Percentiles rank a stretch among this genome's conserved stretches.
Conservation (phyloP, 2,329 filamentous ascomycete genomes). For the Raffaelea ambrosiae region DNA sequence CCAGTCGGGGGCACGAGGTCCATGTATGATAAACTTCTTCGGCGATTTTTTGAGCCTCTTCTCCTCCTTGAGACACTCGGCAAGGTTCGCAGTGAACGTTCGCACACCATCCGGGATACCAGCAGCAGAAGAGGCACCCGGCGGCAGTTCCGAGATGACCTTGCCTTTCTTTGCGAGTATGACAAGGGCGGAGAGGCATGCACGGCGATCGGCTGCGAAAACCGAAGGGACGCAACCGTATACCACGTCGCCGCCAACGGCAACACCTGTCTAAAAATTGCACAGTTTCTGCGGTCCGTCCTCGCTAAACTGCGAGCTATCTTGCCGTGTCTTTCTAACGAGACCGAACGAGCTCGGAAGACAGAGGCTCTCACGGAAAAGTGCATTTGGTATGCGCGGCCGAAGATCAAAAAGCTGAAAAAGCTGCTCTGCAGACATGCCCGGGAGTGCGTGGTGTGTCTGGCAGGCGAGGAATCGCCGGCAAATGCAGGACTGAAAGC, state of each 20-base stretch:
- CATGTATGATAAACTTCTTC: conserved; percentile 4
- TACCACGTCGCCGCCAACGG: conserved; percentile 37
- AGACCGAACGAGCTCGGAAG: not conserved
- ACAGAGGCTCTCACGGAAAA: not conserved
- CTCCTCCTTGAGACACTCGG: conserved; percentile 24
- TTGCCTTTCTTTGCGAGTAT: conserved; percentile 37
- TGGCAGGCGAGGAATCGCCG: no score
- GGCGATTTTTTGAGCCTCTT: conserved; percentile 30
- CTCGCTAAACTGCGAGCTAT: conserved; percentile 13
- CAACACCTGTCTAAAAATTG: conserved; percentile 11
- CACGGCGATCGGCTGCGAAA: conserved; percentile 35
- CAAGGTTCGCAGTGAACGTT: conserved; percentile 21
- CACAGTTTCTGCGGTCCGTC: conserved; percentile 20
- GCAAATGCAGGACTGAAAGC: not conserved
- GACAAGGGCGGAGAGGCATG: conserved; percentile 34
- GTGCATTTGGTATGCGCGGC: not conserved
- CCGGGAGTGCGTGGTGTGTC: no score
- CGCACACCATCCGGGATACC: not conserved
- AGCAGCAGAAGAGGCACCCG: conserved; percentile 4
- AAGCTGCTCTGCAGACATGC: not conserved
- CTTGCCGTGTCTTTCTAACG: not conserved
- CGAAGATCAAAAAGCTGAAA: not conserved
- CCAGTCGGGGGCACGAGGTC: no score
- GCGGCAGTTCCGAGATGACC: conserved; percentile 25
- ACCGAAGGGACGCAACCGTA: conserved; percentile 18